These are phyloP conservation scores for Endothia cerciana DNA, from an alignment of 2,329 filamentous ascomycete genomes.

Conservation along the genomic window DNA sequence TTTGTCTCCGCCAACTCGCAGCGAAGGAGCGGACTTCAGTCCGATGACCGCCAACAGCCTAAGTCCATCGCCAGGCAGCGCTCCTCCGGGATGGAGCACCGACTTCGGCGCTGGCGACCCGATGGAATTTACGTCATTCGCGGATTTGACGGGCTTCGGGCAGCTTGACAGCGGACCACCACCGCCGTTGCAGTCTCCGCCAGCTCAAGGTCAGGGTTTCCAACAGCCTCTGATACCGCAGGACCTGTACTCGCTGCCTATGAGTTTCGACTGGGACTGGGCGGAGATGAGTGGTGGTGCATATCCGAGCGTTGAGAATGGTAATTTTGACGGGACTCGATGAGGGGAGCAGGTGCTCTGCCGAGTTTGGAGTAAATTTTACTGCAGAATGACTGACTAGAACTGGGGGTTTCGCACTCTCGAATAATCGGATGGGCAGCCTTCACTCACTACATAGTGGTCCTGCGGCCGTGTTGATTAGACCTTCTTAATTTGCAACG, in stretches of 20 bases:
- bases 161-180: constrained; percentile 35
- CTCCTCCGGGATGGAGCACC: constrained; percentile 50
- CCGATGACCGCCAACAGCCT: constrained; percentile 47
- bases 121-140: constrained; percentile 44
- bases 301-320: constrained; percentile 68
- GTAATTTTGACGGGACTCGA: constrained; percentile 46
- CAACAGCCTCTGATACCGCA: constrained; percentile 89
- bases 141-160: constrained; percentile 51
- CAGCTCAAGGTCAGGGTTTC: constrained; percentile 51
- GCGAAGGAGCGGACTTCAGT: constrained; percentile 38
- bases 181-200: constrained; percentile 41
- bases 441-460: neutral
- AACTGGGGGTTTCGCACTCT: too few relatives aligned
- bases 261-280: constrained; percentile 91
- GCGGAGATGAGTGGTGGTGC: constrained; percentile 69
- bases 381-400: neutral
- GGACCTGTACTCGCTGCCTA: constrained; percentile 93
- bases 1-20: constrained; percentile 36
- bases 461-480: neutral
- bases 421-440: neutral
- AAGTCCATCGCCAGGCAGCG: constrained; percentile 49
- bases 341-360: constrained; percentile 5
- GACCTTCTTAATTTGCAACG: neutral
- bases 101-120: constrained; percentile 44
- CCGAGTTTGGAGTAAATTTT: too few relatives aligned